Conservation (phyloP, 208 protist species). For the Lotmaria passim region DNA sequence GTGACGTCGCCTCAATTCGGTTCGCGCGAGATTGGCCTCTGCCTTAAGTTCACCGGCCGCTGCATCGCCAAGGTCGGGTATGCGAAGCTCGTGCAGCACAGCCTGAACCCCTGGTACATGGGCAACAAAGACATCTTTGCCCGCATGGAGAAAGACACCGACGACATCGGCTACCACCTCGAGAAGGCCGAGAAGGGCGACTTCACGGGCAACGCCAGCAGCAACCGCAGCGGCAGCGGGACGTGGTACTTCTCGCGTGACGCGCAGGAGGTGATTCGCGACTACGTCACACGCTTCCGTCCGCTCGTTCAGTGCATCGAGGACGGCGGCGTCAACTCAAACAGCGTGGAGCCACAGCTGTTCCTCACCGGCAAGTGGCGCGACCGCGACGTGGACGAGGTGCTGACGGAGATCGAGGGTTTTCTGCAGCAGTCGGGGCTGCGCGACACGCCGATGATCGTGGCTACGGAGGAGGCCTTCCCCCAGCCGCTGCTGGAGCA, state of each 20-base stretch:
- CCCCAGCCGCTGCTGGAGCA: constrained; percentile 53
- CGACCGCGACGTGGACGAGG: constrained; percentile 58
- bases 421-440: constrained; percentile 66
- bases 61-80: constrained; percentile 80
- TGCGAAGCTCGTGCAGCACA: constrained; percentile 71
- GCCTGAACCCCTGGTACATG: constrained; percentile 81
- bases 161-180: constrained; percentile 70
- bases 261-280: constrained; percentile 61
- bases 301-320: constrained; percentile 79
- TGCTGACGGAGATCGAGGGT: constrained; percentile 75
- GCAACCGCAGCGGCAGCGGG: constrained; percentile 50
- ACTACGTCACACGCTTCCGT: constrained; percentile 69
- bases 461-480: constrained; percentile 78
- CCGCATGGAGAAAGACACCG: constrained; percentile 65
- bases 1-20: constrained; percentile 79
- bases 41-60: constrained; percentile 76
- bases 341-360: constrained; percentile 68
- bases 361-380: constrained; percentile 80
- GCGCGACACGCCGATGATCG: constrained; percentile 70
- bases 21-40: constrained; percentile 85
- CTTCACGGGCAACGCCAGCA: constrained; percentile 51
- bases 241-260: constrained; percentile 85
- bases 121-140: constrained; percentile 73
- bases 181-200: constrained; percentile 71
- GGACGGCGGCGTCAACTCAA: constrained; percentile 45